Base-by-base conservation (phyloP, 352 stramenopile species). In the Pythium sp. region DNA sequence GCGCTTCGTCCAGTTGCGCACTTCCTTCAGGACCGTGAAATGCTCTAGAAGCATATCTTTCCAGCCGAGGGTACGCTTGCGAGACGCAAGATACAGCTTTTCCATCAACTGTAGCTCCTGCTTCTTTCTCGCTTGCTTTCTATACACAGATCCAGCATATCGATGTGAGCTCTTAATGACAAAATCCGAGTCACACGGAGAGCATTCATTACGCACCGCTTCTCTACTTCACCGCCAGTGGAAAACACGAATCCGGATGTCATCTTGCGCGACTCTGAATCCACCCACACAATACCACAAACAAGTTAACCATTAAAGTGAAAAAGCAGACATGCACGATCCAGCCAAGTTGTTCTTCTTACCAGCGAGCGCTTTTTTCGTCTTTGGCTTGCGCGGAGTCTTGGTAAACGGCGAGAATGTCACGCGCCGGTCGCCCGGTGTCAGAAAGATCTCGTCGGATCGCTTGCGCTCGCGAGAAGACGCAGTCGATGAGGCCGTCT, bases 341-440 rank as follows among this genome's bases (percentile, higher is more conserved):
- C 14, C 26, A 59, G 22, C 15, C 24, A 9, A 28, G 1, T 30
- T 26, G 3, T 20, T 34, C 5, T 14, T 15, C 58, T 22, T 24
- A 71, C 66, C 66, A 62, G 53, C 30, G 7, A 69, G 49, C 22
- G 54, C 32, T 56, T 68, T 68, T 34, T 28, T 69, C 18, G 67
- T 41, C 30, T 68, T 68, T 34, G 62, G 41, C 54, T 68, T 65
- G 55, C 57, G 67, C 24, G 61, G 32, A 8, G 47, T 68, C 65
- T 88, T 88, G 6, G 84, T 80, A 62, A 94, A 94, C 43, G 82
- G 86, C 22, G 86, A 94, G 69, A 94, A 94, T 32, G 78, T 91
- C 57, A 94, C 86, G 51, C 75, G 82, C 30, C 86, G 80, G 43
- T 65, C 68, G 12, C 68, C 72, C 0, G 64, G 69, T 18, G 76